These are phyloP conservation scores for Nakaseomyces kungkrabaensis DNA, from an alignment of 1,139 yeast species.

Conservation along the genomic window DNA sequence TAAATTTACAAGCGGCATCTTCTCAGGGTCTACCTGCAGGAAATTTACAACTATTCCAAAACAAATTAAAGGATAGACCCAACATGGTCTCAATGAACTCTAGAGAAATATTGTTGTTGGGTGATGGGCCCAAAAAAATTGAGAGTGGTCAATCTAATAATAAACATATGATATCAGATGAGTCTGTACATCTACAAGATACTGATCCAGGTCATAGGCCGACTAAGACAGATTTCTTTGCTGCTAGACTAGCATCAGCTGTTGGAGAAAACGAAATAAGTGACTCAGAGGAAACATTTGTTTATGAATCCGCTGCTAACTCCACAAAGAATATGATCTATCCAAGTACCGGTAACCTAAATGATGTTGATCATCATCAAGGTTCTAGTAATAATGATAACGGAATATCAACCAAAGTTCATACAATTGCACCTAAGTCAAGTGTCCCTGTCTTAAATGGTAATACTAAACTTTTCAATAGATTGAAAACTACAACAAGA, in stretches of 20 bases:
- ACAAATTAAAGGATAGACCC: constrained; percentile 15
- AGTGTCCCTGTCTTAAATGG: constrained; percentile 27
- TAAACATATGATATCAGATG: constrained; percentile 3
- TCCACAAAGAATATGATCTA: constrained; percentile 32
- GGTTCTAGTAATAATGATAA: neutral
- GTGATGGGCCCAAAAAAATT: constrained; percentile 5
- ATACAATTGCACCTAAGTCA: constrained; percentile 20
- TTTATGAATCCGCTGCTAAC: constrained; percentile 52
- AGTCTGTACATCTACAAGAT: constrained; percentile 4
- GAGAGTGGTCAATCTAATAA: constrained; percentile 3
- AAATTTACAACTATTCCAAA: neutral
- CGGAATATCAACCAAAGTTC: constrained; percentile 12
- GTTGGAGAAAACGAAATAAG: constrained; percentile 82
- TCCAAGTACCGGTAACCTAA: constrained; percentile 8
- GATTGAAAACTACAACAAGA: constrained; percentile 24
- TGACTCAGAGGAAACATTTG: constrained; percentile 90
- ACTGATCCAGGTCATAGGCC: constrained; percentile 17
- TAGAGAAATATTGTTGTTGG: constrained; percentile 16
- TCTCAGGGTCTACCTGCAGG: neutral
- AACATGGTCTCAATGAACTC: constrained; percentile 15
- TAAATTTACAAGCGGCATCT: neutral
- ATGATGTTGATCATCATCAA: constrained; percentile 10
- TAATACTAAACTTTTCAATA: constrained; percentile 23
- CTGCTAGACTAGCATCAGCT: constrained; percentile 88
- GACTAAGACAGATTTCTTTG: constrained; percentile 82